These are phyloP conservation scores for Curvularia verruculosa DNA, from an alignment of 2,329 filamentous ascomycete genomes.

Conservation along the genomic window DNA sequence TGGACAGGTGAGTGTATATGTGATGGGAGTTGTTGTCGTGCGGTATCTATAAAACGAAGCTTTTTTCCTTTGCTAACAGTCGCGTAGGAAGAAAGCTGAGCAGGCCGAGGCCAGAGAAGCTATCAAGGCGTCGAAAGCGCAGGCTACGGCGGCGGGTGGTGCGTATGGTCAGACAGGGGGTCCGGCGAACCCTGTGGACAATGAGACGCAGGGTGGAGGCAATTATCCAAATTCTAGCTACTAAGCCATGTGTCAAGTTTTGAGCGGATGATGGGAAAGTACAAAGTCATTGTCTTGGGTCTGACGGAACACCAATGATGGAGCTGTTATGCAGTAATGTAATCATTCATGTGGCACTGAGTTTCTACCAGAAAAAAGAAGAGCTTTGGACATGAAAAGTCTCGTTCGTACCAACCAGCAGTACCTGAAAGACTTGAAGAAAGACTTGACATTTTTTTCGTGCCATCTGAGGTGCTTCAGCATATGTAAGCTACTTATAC, in stretches of 20 bases:
- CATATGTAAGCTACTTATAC: no score
- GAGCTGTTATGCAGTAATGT: no score
- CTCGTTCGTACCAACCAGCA: no score
- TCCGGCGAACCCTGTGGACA: slow-evolving; percentile 48
- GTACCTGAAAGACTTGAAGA: no score
- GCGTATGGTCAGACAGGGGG: slow-evolving; percentile 55
- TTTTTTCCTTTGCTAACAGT: slow-evolving; percentile 14
- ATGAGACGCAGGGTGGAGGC: slow-evolving; percentile 15
- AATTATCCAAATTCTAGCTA: slow-evolving; percentile 37
- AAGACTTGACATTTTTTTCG: no score
- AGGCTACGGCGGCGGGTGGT: slow-evolving; percentile 50
- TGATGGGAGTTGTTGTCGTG: no score
- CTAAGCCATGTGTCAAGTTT: not conserved
- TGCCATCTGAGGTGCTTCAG: no score
- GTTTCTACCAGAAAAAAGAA: no score
- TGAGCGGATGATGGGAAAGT: not conserved
- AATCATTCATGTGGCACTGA: no score
- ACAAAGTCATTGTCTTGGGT: no score
- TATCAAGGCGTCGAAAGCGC: slow-evolving; percentile 48
- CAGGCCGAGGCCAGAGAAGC: slow-evolving; percentile 52
- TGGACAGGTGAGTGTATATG: slow-evolving; percentile 51
- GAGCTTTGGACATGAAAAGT: no score
- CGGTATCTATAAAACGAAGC: not conserved
- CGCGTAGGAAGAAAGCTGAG: slow-evolving; percentile 56
- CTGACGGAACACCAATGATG: no score